Evolutionary conservation across 1,284 basidiomycete genomes (phyloP).

Genomic region (Tilletia setariae): DNA sequence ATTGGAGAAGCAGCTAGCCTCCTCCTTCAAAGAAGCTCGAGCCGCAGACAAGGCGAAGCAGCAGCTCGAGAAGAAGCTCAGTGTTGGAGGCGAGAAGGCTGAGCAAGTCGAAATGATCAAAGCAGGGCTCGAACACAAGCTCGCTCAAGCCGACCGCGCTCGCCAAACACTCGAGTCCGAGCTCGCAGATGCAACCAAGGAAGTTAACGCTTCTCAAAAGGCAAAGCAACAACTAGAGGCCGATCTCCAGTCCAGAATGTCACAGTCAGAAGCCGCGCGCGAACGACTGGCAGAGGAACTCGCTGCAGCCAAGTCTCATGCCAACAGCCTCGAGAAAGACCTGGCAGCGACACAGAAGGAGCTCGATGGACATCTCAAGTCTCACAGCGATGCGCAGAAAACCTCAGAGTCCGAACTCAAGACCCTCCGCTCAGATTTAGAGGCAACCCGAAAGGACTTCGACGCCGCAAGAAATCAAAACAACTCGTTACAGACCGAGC

Average conservation of each 20-base stretch:
- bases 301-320: not conserved
- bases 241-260: not conserved
- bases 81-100: slow-evolving; percentile 12
- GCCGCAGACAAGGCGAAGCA: slow-evolving; percentile 8
- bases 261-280: not conserved
- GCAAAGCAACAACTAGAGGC: not conserved
- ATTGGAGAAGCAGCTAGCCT: slow-evolving; percentile 2
- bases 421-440: too few species aligned
- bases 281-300: slow-evolving; percentile 1
- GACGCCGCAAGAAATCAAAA: too few species aligned
- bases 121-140: not conserved
- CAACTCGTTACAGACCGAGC: too few species aligned
- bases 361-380: not conserved
- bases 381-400: not conserved
- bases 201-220: not conserved
- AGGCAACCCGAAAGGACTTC: too few species aligned
- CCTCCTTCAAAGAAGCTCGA: slow-evolving; percentile 2
- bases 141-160: not conserved
- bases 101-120: not conserved
- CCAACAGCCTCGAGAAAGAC: not conserved
- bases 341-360: not conserved
- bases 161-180: not conserved
- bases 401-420: too few species aligned
- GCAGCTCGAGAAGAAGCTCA: slow-evolving; percentile 16
- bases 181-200: slow-evolving; percentile 4